phyloP scores from a whole-genome alignment of 768 basidiomycete genomes.

The Agrocybe pediades region DNA sequence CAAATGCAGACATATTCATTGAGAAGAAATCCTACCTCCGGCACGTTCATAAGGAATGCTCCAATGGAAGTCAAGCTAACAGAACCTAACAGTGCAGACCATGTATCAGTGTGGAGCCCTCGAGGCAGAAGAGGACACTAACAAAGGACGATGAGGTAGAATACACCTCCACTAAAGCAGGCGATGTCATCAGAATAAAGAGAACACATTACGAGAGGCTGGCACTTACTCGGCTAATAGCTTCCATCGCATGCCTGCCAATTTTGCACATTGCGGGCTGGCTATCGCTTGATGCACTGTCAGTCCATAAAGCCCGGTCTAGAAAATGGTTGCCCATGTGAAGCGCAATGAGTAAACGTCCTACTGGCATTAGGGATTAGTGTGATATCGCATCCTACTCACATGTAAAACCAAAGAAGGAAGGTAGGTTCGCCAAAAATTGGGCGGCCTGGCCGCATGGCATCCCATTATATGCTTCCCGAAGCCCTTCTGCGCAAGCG shows the following conservation, averaged over 20 bases:
- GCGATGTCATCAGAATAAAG: background rate
- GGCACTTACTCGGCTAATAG: slow-evolving; percentile 37
- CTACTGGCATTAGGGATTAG: background rate
- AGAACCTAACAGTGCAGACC: slow-evolving; percentile 27
- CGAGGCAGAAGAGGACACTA: background rate
- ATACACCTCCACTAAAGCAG: slow-evolving; percentile 41
- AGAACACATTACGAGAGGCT: background rate
- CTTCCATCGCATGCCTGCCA: slow-evolving; percentile 29
- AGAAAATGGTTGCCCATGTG: too few relatives aligned
- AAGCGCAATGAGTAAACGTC: too few relatives aligned
- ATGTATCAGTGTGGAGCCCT: background rate
- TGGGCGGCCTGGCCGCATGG: slow-evolving; percentile 28
- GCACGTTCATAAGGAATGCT: slow-evolving; percentile 30
- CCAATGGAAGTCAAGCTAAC: slow-evolving; percentile 33
- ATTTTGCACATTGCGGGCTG: slow-evolving; percentile 33
- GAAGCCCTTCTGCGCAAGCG: background rate
- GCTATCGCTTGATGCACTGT: slow-evolving; percentile 35
- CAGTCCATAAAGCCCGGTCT: slow-evolving; percentile 37
- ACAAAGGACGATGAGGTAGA: slow-evolving; percentile 42
- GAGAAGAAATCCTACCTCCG: slow-evolving; percentile 20
- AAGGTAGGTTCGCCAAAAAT: slow-evolving; percentile 36
- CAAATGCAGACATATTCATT: background rate
- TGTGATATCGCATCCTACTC: slow-evolving; percentile 7
- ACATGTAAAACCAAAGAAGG: slow-evolving; percentile 41
- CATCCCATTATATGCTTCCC: slow-evolving; percentile 26